Evolutionary conservation across 257 asterid genomes (phyloP), one percentile per base, ranked within the genome.

Genomic region (Petunia secreta): DNA sequence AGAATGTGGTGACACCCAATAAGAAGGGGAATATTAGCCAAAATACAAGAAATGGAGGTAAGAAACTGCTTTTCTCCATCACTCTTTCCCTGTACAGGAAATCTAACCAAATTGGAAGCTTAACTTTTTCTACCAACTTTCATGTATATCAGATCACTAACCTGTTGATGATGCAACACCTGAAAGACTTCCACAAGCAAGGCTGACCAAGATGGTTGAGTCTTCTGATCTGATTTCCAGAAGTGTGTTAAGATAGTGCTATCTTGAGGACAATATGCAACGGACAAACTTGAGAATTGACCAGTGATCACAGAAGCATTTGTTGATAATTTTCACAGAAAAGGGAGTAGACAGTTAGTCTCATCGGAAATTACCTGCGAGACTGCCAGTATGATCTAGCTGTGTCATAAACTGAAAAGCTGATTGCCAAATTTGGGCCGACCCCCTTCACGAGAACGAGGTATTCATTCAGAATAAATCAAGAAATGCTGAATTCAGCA

Each of bases 161-260:
- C 98, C 93, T 82, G 97, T 90, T 77, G 97, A 93, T 64, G 97
- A 85, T 63, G 96, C 96, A 85, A 93, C 85, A 78, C 98, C 97
- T 54, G 98, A 92, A 79, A 93, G 85, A 86, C 98, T 93, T 79
- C 97, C 98, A 85, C 97, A 91, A 53, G 93, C 93, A 75, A 92
- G 97, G 88, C 97, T 86, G 83, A 90, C 91, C 71, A 92, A 77
- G 77, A 87, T 82, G 52, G 88, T 84, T 2, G 98, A 92, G 84
- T 93, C 98, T 74, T 88, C 83, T 39, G 97, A 96, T 83, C 97
- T 93, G 89, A 80, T 40, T 65, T 75, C 84, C 75, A 66, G 77
- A 84, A 58, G 81, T 48, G 59, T 79, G 63, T 75, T 46, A 62
- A 43, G 62, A 78, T 69, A 46, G 25, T 69, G 39, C 9, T 69